Evolutionary conservation across 495 filamentous ascomycete genomes (phyloP), one percentile per base, ranked within the genome.

Genomic region (Penicillium mononematosum): DNA sequence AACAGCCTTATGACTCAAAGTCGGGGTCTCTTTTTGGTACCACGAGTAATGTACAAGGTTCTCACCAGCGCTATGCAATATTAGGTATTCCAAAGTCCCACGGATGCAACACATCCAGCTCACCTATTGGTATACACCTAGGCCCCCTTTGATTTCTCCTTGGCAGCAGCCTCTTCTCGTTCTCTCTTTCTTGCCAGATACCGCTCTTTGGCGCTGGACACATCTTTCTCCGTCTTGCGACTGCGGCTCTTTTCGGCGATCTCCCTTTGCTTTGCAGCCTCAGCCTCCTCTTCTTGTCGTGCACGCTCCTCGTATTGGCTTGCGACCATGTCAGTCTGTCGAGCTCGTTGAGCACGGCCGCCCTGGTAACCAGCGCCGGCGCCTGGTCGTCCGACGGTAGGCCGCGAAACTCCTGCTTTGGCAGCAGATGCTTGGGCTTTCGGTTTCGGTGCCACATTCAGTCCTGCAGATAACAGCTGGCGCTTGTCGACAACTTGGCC

Each of bases 401-500:
- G 67, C 27, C 68, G 65, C 56, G 72, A 60, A 22, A 69, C 62
- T 20, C 16, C 45, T 29, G 73, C 46, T 31, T 63, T 64, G 45
- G 77, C 62, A 32, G 62, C 59, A 31, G 77, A 63, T 22, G 73
- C 55, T 24, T 73, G 50, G 2, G 61, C 9, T 60, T 82, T 84
- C 12, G 82, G 78, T 61, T 85, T 88, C 8, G 85, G 77, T 19
- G 79, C 82, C 14, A 97, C 79, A 57, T 98, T 98, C 41, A 98
- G 74, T 43, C 94, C 94, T 11, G 92, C 93, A 46, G 82, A 86
- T 14, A 98, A 80, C 17, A 98, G 74, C 64, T 97, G 89, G 20
- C 93, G 82, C 78, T 96, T 97, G 66, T 98, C 94, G 19, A 96
- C 88, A 4, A 98, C 87, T 65, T 95, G 85, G 0, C 95, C 94